Percentiles rank a stretch among this genome's conserved stretches.
These are phyloP conservation scores for Hypseocharis bilobata DNA, from an alignment of 441 rosid species.

Conservation along the genomic window DNA sequence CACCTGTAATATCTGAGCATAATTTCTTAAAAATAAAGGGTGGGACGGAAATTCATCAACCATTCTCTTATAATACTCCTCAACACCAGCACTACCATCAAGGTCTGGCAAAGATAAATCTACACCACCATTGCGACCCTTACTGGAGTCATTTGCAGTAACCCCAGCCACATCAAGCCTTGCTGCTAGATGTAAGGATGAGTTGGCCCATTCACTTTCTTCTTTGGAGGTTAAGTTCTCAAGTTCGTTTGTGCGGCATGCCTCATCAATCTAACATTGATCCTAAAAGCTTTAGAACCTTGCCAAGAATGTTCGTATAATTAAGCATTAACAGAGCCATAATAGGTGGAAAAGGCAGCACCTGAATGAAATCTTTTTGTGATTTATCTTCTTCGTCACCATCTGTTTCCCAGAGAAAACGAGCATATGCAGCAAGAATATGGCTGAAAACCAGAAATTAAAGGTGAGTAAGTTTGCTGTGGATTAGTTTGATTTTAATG, in stretches of 20 bases:
- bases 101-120: conserved; percentile 31
- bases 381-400: conserved; percentile 29
- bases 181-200: conserved; percentile 7
- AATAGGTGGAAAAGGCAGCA: conserved; percentile 19
- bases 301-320: neutral
- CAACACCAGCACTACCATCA: conserved; percentile 37
- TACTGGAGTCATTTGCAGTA: conserved; percentile 5
- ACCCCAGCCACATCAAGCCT: conserved; percentile 1
- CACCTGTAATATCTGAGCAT: conserved; percentile 69
- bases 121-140: conserved; percentile 18
- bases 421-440: conserved; percentile 71
- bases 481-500: neutral
- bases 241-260: conserved; percentile 3
- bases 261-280: conserved; percentile 19
- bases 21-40: conserved; percentile 55
- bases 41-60: conserved; percentile 57
- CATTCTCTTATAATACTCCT: conserved; percentile 46
- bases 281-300: neutral
- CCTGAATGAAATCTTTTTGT: conserved; percentile 29
- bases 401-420: conserved; percentile 69
- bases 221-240: conserved; percentile 9
- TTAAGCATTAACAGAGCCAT: conserved; percentile 2
- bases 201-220: conserved; percentile 17
- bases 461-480: neutral
- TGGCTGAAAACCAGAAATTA: conserved; percentile 33